phyloP scores from a whole-genome alignment of 73 alveolate genomes.

The Tetrahymena thermophila region DNA sequence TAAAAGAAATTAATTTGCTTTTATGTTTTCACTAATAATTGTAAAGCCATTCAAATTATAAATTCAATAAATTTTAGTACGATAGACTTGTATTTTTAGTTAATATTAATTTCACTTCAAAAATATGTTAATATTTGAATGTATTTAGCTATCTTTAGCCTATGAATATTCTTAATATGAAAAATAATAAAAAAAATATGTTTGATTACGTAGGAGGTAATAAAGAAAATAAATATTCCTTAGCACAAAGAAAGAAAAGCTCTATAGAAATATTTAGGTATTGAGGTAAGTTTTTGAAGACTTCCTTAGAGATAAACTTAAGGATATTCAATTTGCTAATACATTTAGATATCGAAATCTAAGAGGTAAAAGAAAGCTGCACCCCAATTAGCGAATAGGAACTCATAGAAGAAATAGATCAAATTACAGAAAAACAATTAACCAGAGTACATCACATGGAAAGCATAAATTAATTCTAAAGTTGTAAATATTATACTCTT shows the following conservation, averaged over 20 bases:
- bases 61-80: too few species aligned
- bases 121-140: too few species aligned
- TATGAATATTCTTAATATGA: too few species aligned
- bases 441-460: neutral
- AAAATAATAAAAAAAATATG: too few species aligned
- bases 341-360: neutral
- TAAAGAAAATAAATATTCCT: neutral
- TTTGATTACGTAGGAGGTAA: neutral
- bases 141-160: too few species aligned
- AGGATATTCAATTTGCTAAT: neutral
- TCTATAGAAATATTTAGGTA: neutral
- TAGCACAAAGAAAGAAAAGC: neutral
- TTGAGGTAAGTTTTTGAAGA: neutral
- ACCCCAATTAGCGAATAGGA: neutral
- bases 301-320: neutral
- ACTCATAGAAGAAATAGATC: neutral
- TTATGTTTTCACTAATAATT: too few species aligned
- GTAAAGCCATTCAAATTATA: too few species aligned
- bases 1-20: too few species aligned
- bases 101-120: too few species aligned
- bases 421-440: neutral
- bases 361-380: neutral
- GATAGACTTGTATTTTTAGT: too few species aligned
- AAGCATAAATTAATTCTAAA: neutral
- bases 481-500: neutral